A percentile compares a stretch with the other conserved stretches of the same genome.
phyloP scores from a whole-genome alignment of 768 basidiomycete genomes.

The Amanita pallidorosea region DNA sequence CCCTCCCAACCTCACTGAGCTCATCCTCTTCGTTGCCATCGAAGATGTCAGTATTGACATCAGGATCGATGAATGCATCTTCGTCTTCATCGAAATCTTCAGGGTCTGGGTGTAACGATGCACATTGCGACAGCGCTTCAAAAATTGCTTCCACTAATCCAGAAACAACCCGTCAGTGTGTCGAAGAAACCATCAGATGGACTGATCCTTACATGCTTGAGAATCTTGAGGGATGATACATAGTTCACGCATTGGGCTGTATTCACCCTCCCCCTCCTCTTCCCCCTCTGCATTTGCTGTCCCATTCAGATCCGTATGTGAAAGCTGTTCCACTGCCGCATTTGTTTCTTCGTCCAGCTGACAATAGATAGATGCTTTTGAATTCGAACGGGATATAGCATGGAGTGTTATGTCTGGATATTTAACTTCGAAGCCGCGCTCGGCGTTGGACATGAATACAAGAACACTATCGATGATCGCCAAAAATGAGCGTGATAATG shows the following conservation, averaged over 20 bases:
- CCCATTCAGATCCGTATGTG: constrained; percentile 11
- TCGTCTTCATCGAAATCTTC: constrained; percentile 39
- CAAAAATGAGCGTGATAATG: background rate
- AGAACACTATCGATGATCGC: constrained; percentile 35
- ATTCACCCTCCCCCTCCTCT: constrained; percentile 7
- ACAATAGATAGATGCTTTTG: constrained; percentile 75
- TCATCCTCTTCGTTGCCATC: constrained; percentile 56
- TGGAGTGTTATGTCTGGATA: constrained; percentile 92
- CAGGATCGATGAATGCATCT: constrained; percentile 45
- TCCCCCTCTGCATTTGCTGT: constrained; percentile 9
- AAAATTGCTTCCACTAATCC: constrained; percentile 72
- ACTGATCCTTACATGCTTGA: constrained; percentile 39
- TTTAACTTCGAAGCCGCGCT: constrained; percentile 70
- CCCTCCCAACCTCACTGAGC: constrained; percentile 82
- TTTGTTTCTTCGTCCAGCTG: constrained; percentile 69
- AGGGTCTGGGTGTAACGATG: constrained; percentile 72
- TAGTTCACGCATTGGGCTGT: constrained; percentile 63
- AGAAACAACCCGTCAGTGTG: background rate
- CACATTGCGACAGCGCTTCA: constrained; percentile 76
- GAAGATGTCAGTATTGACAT: constrained; percentile 40
- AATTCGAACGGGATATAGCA: constrained; percentile 69
- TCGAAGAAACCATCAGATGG: background rate
- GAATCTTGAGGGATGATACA: constrained; percentile 56
- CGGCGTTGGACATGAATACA: constrained; percentile 62
- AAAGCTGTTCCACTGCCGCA: constrained; percentile 13